phyloP scores from a whole-genome alignment of 352 stramenopile genomes.

The Globisporangium cystogenes region DNA sequence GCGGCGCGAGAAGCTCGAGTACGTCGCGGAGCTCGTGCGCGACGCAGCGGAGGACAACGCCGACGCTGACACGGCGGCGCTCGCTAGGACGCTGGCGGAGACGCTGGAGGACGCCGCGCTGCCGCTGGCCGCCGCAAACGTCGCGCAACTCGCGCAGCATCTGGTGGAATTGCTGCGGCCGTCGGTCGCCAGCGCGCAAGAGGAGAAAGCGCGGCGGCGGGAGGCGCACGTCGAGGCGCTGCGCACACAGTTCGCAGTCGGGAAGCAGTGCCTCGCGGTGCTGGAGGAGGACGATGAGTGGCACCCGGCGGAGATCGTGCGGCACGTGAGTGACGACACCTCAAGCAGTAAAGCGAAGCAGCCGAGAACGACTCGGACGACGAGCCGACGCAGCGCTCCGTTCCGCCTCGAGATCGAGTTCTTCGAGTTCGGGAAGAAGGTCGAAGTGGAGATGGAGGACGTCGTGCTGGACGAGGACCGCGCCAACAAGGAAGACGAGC shows the following conservation, averaged over 20 bases:
- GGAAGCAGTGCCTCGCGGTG: constrained; percentile 56
- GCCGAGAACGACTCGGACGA: constrained; percentile 6
- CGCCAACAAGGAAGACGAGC: constrained; percentile 50
- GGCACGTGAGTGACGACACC: constrained; percentile 24
- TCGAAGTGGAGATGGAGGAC: constrained; percentile 41
- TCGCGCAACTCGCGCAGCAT: constrained; percentile 18
- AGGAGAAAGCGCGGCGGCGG: constrained; percentile 15
- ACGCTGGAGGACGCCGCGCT: constrained; percentile 32
- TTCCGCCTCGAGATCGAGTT: constrained; percentile 59
- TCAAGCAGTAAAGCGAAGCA: too few species aligned
- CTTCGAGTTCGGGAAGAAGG: constrained; percentile 74
- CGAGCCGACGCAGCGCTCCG: constrained; percentile 10
- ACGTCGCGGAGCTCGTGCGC: constrained; percentile 56
- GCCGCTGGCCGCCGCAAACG: constrained; percentile 24
- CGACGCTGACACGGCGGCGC: constrained; percentile 9
- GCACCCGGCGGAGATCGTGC: constrained; percentile 56
- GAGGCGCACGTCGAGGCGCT: constrained; percentile 16
- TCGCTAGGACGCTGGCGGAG: constrained; percentile 27
- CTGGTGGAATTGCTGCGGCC: constrained; percentile 15
- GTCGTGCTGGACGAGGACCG: constrained; percentile 73
- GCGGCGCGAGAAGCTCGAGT: constrained; percentile 38
- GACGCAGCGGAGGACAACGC: constrained; percentile 34
- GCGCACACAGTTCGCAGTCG: constrained; percentile 43
- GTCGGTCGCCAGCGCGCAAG: constrained; percentile 13
- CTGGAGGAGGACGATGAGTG: constrained; percentile 67